Evolutionary conservation across 2,329 filamentous ascomycete species (phyloP), one percentile per base, ranked within the genome.

Genomic region (Dothidotthia symphoricarpi): DNA sequence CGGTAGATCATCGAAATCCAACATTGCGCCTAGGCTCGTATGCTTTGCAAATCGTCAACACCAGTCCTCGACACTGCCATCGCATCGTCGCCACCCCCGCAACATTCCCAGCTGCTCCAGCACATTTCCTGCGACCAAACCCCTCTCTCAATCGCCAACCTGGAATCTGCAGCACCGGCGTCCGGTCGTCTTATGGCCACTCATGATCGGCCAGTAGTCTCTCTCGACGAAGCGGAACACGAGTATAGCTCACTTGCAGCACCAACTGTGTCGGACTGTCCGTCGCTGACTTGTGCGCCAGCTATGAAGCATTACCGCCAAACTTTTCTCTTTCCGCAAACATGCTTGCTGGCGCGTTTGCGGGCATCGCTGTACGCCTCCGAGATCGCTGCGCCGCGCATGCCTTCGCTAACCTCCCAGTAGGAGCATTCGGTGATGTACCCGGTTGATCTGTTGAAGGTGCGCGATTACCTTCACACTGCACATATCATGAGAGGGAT

Each of bases 401-500:
- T 31, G 28, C 31, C 41, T 32, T 28, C 27, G 41, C 66, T 54
- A 48, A 66, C 45, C 33, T 30, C 52, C 47, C 45, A 32, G 48
- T 44, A 96, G 90, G 91, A 97, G 74, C 91, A 97, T 70, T 94
- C 91, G 43, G 90, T 95, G 60, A 97, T 98, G 93, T 98, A 98
- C 66, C 93, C 93, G 14, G 86, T 98, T 64, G 93, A 98, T 73
- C 82, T 95, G 55, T 86, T 98, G 66, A 98, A 98, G 85, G 93
- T 96, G 68, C 50, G 74, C 60, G 35, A 39, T 43, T 43, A 26
- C 24, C 5, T 16, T 12, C 30, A 26, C 9, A 24, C 26, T 16
- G 36, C 22, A 6, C 25, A 12, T 3, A 24, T 24, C 28, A 9
- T 34, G n/a, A 26, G 38, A 33, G 24, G 36, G 28, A 30, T 37